Conservation (phyloP, 2,329 filamentous ascomycete genomes). For the Aureobasidium sp. region DNA sequence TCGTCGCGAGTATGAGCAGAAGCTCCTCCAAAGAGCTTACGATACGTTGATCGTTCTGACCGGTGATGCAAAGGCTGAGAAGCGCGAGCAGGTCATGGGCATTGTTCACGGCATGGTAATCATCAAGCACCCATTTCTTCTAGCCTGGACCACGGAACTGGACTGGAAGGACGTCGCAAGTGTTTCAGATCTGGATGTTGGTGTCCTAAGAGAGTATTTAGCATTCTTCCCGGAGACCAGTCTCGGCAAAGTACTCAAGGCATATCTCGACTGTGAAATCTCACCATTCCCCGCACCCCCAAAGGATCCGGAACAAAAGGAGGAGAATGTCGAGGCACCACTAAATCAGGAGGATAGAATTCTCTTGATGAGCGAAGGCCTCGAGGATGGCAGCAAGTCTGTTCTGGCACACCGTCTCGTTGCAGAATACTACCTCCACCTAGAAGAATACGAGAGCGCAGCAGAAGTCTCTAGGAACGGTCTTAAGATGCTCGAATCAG, state of each 20-base stretch:
- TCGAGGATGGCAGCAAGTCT: conserved; percentile 50
- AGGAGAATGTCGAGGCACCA: conserved; percentile 48
- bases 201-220: conserved; percentile 72
- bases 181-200: conserved; percentile 67
- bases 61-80: conserved; percentile 57
- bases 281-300: conserved; percentile 74
- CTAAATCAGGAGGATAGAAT: conserved; percentile 71
- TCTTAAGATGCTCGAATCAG: conserved; percentile 49
- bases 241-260: conserved; percentile 70
- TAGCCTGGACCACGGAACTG: conserved; percentile 85
- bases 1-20: conserved; percentile 81
- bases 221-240: conserved; percentile 77
- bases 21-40: conserved; percentile 71
- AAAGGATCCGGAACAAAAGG: conserved; percentile 33
- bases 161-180: conserved; percentile 79
- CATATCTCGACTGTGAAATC: conserved; percentile 72
- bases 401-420: conserved; percentile 76
- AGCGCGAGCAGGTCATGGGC: conserved; percentile 64
- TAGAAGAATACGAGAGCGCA: conserved; percentile 77
- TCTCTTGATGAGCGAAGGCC: conserved; percentile 61
- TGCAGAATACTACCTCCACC: conserved; percentile 70
- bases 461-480: conserved; percentile 74
- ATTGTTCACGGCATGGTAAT: conserved; percentile 90
- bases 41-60: conserved; percentile 66
- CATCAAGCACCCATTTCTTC: conserved; percentile 79